Evolutionary conservation across 2,329 filamentous ascomycete species (phyloP), one percentile per base, ranked within the genome.

Genomic region (Ophiostoma australiae): DNA sequence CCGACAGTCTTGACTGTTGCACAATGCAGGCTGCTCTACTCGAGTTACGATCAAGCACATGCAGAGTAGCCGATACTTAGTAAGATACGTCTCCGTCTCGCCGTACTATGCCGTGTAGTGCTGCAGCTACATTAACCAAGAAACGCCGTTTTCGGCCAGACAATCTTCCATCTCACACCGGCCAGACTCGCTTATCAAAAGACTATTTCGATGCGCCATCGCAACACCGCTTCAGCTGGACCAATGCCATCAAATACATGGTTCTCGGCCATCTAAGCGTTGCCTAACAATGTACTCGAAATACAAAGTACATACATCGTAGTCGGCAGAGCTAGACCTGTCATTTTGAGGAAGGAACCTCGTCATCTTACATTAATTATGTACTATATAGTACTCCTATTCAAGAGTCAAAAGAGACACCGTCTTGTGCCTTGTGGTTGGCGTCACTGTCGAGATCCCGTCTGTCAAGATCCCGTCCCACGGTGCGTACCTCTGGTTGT

Each of bases 401-500:
- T 48, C 17, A 48, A 48, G 17, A 48, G 7, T 7, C 44, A 48
- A 48, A 5, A 48, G 20, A 15, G 7, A 48, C 7, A 6, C 17
- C 7, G 44, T 13, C 39, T 39, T 39, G 37, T 39, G 37, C 37
- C 37, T 39, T 11, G 13, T 39, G 37, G 13, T 39, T 39, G 11
- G 44, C 17, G 44, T 48, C 44, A n/a, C n/a, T n/a, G n/a, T n/a
- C n/a, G n/a, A n/a, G n/a, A n/a, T n/a, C n/a, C n/a, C n/a, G n/a
- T n/a, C n/a, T n/a, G n/a, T n/a, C n/a, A n/a, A n/a, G 20, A 27
- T 33, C n/a, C 37, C 10, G 23, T 15, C 27, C 37, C 69, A 70
- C 69, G 69, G 15, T 70, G 69, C 35, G 20, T 17, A 17, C 23
- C 41, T 63, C 63, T 33, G 23, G 27, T 27, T 63, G 41, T n/a